Conservation (phyloP, 179 eudicot species). For the Spergularia azorica region DNA sequence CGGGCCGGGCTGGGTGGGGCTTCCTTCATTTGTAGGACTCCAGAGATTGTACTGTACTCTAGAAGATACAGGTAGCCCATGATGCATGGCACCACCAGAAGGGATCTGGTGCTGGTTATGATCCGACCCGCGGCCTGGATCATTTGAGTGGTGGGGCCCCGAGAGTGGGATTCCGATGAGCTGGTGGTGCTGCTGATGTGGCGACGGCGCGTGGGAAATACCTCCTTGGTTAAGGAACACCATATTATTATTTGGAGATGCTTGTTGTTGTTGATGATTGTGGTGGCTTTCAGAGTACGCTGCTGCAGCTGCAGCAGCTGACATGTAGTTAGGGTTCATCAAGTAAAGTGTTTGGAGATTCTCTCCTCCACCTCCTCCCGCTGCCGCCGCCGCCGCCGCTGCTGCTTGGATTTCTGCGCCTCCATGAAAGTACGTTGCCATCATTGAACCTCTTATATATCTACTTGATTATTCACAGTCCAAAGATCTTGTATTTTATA, state of each 20-base stretch:
- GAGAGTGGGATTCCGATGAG: slow-evolving; percentile 71
- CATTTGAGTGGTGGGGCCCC: slow-evolving; percentile 18
- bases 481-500: too few relatives aligned
- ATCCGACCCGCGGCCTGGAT: slow-evolving; percentile 24
- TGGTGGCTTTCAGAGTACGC: slow-evolving; percentile 21
- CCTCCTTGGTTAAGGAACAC: slow-evolving; percentile 5
- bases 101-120: slow-evolving; percentile 8
- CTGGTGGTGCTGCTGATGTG: slow-evolving; percentile 46
- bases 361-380: slow-evolving; percentile 27
- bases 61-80: slow-evolving; percentile 15
- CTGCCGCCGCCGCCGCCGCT: background rate
- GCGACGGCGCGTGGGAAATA: slow-evolving; percentile 42
- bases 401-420: slow-evolving; percentile 64
- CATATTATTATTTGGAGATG: too few relatives aligned
- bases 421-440: slow-evolving; percentile 68
- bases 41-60: slow-evolving; percentile 57
- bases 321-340: slow-evolving; percentile 59
- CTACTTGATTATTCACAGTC: too few relatives aligned
- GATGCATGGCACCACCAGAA: slow-evolving; percentile 35
- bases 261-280: slow-evolving; percentile 23
- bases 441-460: slow-evolving; percentile 13
- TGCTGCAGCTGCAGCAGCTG: too few relatives aligned
- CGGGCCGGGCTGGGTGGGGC: slow-evolving; percentile 21
- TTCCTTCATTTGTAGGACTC: slow-evolving; percentile 34
- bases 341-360: slow-evolving; percentile 71